Evolutionary conservation across 495 filamentous ascomycete species (phyloP).

Genomic region (Aspergillus baeticus): DNA sequence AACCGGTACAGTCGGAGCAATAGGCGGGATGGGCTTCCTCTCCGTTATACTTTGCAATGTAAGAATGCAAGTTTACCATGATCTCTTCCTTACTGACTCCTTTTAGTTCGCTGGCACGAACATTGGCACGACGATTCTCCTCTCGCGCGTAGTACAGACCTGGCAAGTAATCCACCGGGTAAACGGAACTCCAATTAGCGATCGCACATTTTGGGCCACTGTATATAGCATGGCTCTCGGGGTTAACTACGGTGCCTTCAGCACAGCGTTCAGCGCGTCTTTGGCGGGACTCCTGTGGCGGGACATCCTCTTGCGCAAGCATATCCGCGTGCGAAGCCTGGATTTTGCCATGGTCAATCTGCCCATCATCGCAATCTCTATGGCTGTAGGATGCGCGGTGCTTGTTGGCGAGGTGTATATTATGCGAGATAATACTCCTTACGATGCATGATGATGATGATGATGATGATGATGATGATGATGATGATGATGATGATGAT

Average conservation of each 20-base stretch:
- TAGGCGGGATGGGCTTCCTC: slow-evolving; percentile 11
- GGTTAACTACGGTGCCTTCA: slow-evolving; percentile 14
- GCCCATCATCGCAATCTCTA: slow-evolving; percentile 8
- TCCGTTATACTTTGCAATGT: slow-evolving; percentile 13
- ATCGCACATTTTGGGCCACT: slow-evolving; percentile 14
- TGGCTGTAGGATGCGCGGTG: slow-evolving; percentile 6
- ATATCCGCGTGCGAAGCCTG: slow-evolving; percentile 6
- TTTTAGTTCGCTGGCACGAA: slow-evolving; percentile 12
- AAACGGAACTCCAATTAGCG: neutral
- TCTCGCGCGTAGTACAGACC: slow-evolving; percentile 10
- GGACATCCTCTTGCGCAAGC: slow-evolving; percentile 8
- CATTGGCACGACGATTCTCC: slow-evolving; percentile 14
- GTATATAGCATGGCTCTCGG: slow-evolving; percentile 14
- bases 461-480: too few species aligned
- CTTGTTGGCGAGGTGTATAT: slow-evolving; percentile 15
- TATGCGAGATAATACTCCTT: slow-evolving; percentile 3
- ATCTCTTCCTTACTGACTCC: neutral
- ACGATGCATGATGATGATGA: neutral
- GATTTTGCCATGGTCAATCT: slow-evolving; percentile 11
- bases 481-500: too few species aligned
- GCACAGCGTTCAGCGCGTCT: slow-evolving; percentile 10
- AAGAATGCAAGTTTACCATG: neutral
- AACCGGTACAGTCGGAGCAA: slow-evolving; percentile 4
- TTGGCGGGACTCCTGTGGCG: slow-evolving; percentile 10
- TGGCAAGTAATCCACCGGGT: slow-evolving; percentile 6